Evolutionary conservation across 495 filamentous ascomycete species (phyloP).

Genomic region (Xylaria palmicola): DNA sequence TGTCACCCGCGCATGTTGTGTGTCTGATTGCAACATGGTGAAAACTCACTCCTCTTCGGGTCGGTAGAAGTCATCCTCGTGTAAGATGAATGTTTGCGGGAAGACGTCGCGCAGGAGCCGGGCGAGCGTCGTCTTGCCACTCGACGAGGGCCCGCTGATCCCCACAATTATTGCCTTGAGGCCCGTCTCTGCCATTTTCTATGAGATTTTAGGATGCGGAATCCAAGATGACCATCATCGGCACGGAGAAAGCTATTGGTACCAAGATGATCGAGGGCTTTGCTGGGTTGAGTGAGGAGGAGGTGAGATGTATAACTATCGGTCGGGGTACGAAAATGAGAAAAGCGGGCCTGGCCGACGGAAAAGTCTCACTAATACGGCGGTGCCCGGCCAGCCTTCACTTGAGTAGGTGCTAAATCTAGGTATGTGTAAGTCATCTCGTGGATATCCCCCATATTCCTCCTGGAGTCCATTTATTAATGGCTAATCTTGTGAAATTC

Average conservation of each 20-base stretch:
- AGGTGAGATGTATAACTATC: neutral
- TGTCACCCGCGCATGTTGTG: neutral
- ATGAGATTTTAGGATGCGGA: neutral
- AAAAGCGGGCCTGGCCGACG: constrained; percentile 6
- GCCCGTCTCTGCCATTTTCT: neutral
- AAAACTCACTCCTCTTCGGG: constrained; percentile 62
- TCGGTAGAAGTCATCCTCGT: constrained; percentile 91
- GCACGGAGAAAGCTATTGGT: neutral
- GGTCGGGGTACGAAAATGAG: constrained; percentile 1
- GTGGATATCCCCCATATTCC: no score
- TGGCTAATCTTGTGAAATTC: no score
- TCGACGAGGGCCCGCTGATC: constrained; percentile 73
- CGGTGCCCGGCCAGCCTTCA: neutral
- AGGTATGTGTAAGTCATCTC: neutral
- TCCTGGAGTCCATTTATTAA: no score
- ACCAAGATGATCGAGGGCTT: neutral
- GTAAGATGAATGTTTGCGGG: constrained; percentile 71
- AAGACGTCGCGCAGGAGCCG: constrained; percentile 73
- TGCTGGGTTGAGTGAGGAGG: neutral
- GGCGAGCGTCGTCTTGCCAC: constrained; percentile 78
- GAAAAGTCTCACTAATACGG: neutral
- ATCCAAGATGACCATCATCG: neutral
- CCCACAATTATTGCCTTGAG: constrained; percentile 61
- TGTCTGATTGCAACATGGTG: neutral
- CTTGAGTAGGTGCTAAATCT: neutral